These are phyloP conservation scores for Backusella psychrophila DNA, from an alignment of 192 early-diverging fungal genomes.

Conservation along the genomic window DNA sequence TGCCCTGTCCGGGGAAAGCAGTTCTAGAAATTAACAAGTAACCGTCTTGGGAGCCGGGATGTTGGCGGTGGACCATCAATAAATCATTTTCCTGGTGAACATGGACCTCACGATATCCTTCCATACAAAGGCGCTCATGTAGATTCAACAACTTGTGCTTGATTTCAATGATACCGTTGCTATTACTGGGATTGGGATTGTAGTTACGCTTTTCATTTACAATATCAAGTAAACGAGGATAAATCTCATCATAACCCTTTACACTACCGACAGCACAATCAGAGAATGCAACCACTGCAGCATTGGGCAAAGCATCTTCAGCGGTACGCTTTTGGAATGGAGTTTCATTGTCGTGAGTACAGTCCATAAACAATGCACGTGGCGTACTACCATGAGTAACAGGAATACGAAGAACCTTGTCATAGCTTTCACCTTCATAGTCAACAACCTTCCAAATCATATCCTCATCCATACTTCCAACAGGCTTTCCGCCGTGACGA, in stretches of 20 bases:
- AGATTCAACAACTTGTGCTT: conserved; percentile 73
- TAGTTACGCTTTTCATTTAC: conserved; percentile 87
- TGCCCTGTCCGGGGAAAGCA: conserved; percentile 64
- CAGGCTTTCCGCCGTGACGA: conserved; percentile 86
- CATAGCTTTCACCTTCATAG: conserved; percentile 27
- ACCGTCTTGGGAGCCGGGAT: conserved; percentile 88
- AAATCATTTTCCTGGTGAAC: conserved; percentile 96
- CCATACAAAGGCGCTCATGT: conserved; percentile 80
- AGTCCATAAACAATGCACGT: conserved; percentile 98
- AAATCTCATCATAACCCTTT: conserved; percentile 97
- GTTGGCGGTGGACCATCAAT: conserved; percentile 89
- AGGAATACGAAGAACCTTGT: conserved; percentile 45
- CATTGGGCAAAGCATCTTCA: conserved; percentile 90
- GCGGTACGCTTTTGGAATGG: conserved; percentile 89
- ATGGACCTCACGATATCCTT: conserved; percentile 89
- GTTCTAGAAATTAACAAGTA: conserved; percentile 89
- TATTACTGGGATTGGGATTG: conserved; percentile 53
- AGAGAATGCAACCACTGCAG: conserved; percentile 87
- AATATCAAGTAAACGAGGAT: conserved; percentile 84
- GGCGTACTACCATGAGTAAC: conserved; percentile 77
- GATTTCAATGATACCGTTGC: conserved; percentile 59
- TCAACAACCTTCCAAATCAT: conserved; percentile 49
- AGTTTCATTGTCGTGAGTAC: conserved; percentile 98
- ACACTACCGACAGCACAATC: conserved; percentile 92
- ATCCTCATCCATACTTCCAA: conserved; percentile 79